Conservation (phyloP, 139 green algal genomes). For the Trebouxia sp. region DNA sequence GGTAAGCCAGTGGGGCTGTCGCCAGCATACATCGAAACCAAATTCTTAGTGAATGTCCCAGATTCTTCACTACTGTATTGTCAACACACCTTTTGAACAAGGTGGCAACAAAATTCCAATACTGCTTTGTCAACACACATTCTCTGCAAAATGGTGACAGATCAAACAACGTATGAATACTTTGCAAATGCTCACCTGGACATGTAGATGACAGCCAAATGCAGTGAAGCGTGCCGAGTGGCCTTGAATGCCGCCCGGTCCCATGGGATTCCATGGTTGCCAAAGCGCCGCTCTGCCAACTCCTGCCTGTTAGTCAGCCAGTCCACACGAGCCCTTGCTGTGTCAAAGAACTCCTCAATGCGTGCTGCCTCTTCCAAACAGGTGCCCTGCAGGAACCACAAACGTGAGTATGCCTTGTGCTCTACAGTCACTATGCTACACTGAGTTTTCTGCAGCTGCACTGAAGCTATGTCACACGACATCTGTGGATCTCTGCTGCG, state of each 20-base stretch:
- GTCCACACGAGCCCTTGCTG: background rate
- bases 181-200: slow-evolving; percentile 7
- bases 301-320: slow-evolving; percentile 8
- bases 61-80: no score
- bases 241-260: slow-evolving; percentile 36
- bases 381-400: slow-evolving; percentile 31
- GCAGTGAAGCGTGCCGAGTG: slow-evolving; percentile 40
- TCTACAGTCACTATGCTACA: no score
- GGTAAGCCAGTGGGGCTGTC: no score
- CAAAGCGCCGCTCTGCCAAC: slow-evolving; percentile 30
- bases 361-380: slow-evolving; percentile 29
- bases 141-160: no score
- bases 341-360: slow-evolving; percentile 39
- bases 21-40: no score
- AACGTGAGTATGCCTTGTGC: no score
- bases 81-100: no score
- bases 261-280: slow-evolving; percentile 47
- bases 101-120: no score
- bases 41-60: no score
- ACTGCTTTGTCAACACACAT: background rate
- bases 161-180: background rate
- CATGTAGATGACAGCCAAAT: slow-evolving; percentile 46
- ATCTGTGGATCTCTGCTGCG: slow-evolving; percentile 8
- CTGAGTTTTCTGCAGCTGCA: no score
- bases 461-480: no score